Evolutionary conservation across 208 protist genomes (phyloP).

Genomic region (Crithidia expoeki): DNA sequence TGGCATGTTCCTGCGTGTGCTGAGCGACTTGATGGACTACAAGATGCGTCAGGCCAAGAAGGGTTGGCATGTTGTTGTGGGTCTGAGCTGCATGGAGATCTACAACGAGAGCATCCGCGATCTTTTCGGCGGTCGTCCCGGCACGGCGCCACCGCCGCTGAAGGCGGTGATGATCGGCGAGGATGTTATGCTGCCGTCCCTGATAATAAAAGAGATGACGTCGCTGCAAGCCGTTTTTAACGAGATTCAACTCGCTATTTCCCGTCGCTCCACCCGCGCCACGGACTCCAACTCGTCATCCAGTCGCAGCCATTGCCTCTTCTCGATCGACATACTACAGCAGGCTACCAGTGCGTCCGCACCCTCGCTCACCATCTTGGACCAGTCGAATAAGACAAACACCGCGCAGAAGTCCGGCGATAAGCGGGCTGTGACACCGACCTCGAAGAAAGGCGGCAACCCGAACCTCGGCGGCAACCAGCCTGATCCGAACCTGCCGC

Average conservation of each 20-base stretch:
- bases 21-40: slow-evolving; percentile 87
- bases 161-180: slow-evolving; percentile 86
- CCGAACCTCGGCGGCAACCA: background rate
- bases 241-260: slow-evolving; percentile 76
- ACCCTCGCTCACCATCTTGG: slow-evolving; percentile 66
- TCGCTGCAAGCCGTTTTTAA: slow-evolving; percentile 70
- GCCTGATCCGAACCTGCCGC: slow-evolving; percentile 26
- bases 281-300: slow-evolving; percentile 88
- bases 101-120: slow-evolving; percentile 91
- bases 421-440: slow-evolving; percentile 15
- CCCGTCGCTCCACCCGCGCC: slow-evolving; percentile 68
- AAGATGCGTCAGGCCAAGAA: slow-evolving; percentile 54
- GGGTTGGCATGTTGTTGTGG: slow-evolving; percentile 80
- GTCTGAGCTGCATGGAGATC: slow-evolving; percentile 87
- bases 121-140: slow-evolving; percentile 65
- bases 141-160: slow-evolving; percentile 56
- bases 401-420: slow-evolving; percentile 22
- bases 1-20: slow-evolving; percentile 89
- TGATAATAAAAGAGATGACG: slow-evolving; percentile 71
- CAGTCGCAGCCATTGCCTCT: slow-evolving; percentile 91
- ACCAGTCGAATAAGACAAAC: slow-evolving; percentile 42
- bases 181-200: slow-evolving; percentile 63
- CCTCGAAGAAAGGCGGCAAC: slow-evolving; percentile 19
- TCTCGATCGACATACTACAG: slow-evolving; percentile 91
- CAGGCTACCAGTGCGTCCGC: slow-evolving; percentile 66